These are phyloP conservation scores for Colletotrichum siamense DNA, from an alignment of 2,329 filamentous ascomycete species.

Conservation along the genomic window DNA sequence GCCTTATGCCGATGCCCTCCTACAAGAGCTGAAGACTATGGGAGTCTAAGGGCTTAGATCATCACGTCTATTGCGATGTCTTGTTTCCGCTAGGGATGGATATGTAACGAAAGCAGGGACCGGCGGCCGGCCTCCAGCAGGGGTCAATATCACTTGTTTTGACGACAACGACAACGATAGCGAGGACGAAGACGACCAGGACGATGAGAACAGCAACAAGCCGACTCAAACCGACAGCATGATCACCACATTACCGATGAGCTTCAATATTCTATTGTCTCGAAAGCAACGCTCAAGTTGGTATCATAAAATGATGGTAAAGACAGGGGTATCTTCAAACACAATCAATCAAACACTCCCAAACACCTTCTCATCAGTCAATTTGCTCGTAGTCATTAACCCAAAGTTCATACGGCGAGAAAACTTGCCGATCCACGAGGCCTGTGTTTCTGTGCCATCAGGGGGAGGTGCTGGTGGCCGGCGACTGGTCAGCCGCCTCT, in stretches of 20 bases:
- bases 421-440: neutral
- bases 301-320: neutral
- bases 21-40: neutral
- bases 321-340: neutral
- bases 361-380: neutral
- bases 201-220: neutral
- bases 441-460: neutral
- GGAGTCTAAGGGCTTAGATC: rapidly evolving
- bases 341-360: neutral
- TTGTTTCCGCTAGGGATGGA: neutral
- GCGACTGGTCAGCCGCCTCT: slow-evolving; percentile 18
- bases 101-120: neutral
- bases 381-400: neutral
- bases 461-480: neutral
- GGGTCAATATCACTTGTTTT: neutral
- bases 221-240: neutral
- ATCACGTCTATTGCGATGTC: neutral
- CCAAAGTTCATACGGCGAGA: neutral
- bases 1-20: neutral
- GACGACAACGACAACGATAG: neutral
- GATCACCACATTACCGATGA: neutral
- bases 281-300: neutral
- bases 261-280: neutral
- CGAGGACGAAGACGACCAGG: neutral
- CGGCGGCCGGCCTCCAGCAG: neutral